Conservation (phyloP, 1,139 yeast genomes). For the Pichia norvegensis region DNA sequence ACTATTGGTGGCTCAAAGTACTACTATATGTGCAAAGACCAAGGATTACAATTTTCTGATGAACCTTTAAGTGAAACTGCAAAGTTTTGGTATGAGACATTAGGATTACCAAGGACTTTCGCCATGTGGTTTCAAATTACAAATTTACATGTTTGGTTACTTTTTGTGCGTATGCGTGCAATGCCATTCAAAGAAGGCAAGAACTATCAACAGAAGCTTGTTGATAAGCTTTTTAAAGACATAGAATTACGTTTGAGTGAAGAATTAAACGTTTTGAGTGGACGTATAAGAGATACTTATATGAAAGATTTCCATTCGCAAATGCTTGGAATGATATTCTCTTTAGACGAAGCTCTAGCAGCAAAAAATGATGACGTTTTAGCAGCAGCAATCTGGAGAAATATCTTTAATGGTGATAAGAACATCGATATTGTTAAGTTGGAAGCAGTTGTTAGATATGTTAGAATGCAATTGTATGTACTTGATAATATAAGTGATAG, state of each 20-base stretch:
- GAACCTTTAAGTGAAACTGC: constrained; percentile 63
- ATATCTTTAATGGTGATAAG: constrained; percentile 77
- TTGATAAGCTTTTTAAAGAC: constrained; percentile 83
- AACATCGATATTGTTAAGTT: constrained; percentile 76
- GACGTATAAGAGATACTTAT: constrained; percentile 76
- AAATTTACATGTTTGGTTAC: constrained; percentile 84
- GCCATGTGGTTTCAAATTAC: constrained; percentile 95
- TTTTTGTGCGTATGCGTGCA: constrained; percentile 91
- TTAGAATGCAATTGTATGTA: constrained; percentile 82
- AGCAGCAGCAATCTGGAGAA: constrained; percentile 88
- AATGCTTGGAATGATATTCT: constrained; percentile 78
- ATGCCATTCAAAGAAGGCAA: constrained; percentile 86
- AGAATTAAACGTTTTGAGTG: constrained; percentile 80
- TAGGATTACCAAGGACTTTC: constrained; percentile 77
- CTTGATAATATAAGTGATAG: constrained; percentile 79
- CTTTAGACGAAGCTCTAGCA: constrained; percentile 87
- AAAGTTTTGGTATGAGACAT: constrained; percentile 65
- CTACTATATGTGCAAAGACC: constrained; percentile 79
- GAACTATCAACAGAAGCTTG: constrained; percentile 85
- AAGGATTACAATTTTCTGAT: constrained; percentile 67
- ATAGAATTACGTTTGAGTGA: constrained; percentile 79
- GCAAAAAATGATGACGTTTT: constrained; percentile 72
- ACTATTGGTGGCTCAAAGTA: constrained; percentile 88
- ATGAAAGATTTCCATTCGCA: constrained; percentile 87
- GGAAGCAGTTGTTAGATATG: constrained; percentile 81